phyloP scores from a whole-genome alignment of 2,329 filamentous ascomycete species.

The Ceratocystiopsis sp. region DNA sequence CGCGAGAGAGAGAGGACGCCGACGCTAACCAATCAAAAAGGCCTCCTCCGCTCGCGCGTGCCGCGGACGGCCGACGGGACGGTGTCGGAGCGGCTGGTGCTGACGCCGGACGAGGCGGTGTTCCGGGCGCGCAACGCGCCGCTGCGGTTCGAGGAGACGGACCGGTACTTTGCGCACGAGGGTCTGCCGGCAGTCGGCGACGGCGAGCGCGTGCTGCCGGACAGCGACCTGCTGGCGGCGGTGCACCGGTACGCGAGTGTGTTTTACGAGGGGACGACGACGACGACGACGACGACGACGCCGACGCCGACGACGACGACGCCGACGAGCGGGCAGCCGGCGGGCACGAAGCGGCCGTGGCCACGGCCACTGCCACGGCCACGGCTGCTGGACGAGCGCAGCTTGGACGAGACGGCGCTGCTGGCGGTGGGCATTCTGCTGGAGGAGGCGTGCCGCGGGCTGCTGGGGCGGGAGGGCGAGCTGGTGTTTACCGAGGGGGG shows the following conservation, averaged over 20 bases:
- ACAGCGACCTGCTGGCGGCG: conserved; percentile 51
- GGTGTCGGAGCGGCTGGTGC: conserved; percentile 9
- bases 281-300: conserved; percentile 13
- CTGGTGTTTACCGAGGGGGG: conserved; percentile 51
- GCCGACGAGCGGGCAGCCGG: not conserved
- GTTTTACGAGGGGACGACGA: conserved; percentile 51
- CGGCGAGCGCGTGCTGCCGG: conserved; percentile 37
- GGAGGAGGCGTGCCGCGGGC: conserved; percentile 48
- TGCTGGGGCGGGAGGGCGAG: conserved; percentile 48
- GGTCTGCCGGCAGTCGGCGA: conserved; percentile 25
- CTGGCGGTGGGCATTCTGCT: conserved; percentile 59
- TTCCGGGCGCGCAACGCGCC: conserved; percentile 50
- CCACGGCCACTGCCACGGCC: too few species aligned
- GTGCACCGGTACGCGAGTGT: conserved; percentile 51
- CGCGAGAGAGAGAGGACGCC: too few species aligned
- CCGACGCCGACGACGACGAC: too few species aligned
- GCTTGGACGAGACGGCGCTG: conserved; percentile 64
- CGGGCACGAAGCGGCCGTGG: too few species aligned
- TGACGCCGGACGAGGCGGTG: conserved; percentile 54
- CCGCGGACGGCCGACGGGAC: not conserved
- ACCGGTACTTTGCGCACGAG: conserved; percentile 52
- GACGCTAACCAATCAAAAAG: too few species aligned
- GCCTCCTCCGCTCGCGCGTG: conserved; percentile 13
- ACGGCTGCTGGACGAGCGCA: conserved; percentile 32
- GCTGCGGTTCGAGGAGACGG: conserved; percentile 49